A percentile compares a stretch with the other conserved stretches of the same genome.
Evolutionary conservation across 768 basidiomycete genomes (phyloP).

Genomic region (Rhodocollybia butyracea): DNA sequence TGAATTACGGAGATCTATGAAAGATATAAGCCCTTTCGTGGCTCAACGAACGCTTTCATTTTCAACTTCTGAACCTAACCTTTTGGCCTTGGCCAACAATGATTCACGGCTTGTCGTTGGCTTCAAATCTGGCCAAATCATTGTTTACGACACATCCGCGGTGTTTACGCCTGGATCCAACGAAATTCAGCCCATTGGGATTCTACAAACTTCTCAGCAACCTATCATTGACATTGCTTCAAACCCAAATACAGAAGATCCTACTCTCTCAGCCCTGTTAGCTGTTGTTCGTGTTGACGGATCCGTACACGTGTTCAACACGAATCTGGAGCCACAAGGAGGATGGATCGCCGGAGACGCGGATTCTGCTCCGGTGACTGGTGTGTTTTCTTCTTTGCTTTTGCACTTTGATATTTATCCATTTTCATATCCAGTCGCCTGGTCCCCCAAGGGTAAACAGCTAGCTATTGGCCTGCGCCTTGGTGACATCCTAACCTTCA

Average conservation of each 20-base stretch:
- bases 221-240: conserved; percentile 53
- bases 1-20: conserved; percentile 55
- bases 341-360: conserved; percentile 50
- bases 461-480: conserved; percentile 69
- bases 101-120: conserved; percentile 62
- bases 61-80: conserved; percentile 43
- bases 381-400: conserved; percentile 36
- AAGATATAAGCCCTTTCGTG: conserved; percentile 41
- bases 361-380: conserved; percentile 51
- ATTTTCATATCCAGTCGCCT: conserved; percentile 51
- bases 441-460: conserved; percentile 88
- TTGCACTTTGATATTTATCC: not conserved
- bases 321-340: conserved; percentile 49
- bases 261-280: conserved; percentile 50
- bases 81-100: conserved; percentile 53
- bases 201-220: conserved; percentile 41
- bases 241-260: conserved; percentile 55
- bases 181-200: conserved; percentile 44
- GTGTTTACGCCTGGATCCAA: conserved; percentile 46
- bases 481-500: conserved; percentile 70
- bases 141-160: conserved; percentile 53
- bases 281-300: conserved; percentile 50
- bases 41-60: conserved; percentile 51
- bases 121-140: conserved; percentile 54
- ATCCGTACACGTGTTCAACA: conserved; percentile 59